Percentiles rank a stretch among this genome's conserved stretches.
These are phyloP conservation scores for Phialemoniopsis sp. DNA, from an alignment of 2,329 filamentous ascomycete species.

Conservation along the genomic window DNA sequence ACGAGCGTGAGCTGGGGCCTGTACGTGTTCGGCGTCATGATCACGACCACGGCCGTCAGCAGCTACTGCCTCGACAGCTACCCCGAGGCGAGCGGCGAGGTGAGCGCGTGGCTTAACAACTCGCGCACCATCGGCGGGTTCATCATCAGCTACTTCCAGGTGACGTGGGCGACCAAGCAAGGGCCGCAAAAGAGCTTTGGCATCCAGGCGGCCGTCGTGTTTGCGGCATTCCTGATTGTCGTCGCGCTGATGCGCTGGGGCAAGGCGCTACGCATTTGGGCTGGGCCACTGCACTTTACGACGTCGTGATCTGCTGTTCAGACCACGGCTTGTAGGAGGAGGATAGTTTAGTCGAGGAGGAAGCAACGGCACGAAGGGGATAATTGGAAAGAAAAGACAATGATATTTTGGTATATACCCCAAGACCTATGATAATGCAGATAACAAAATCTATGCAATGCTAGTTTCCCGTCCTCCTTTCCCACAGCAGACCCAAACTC, in stretches of 20 bases:
- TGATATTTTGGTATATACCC: too few species aligned
- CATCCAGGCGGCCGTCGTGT: conserved; percentile 37
- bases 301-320: too few species aligned
- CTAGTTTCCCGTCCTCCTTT: too few species aligned
- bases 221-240: conserved; percentile 16
- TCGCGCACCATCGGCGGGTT: conserved; percentile 43
- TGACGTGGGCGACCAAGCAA: conserved; percentile 39
- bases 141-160: conserved; percentile 47
- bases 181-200: conserved; percentile 40
- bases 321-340: too few species aligned
- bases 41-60: conserved; percentile 45
- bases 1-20: conserved; percentile 45
- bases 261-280: conserved; percentile 23
- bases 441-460: too few species aligned
- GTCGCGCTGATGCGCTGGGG: conserved; percentile 19
- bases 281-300: conserved; percentile 23
- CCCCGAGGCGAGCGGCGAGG: conserved; percentile 50
- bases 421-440: too few species aligned
- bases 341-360: too few species aligned
- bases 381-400: too few species aligned
- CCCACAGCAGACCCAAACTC: too few species aligned
- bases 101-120: conserved; percentile 47
- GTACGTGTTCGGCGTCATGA: conserved; percentile 53
- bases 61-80: conserved; percentile 51
- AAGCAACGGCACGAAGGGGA: too few species aligned